A percentile compares a stretch with the other conserved stretches of the same genome.
Evolutionary conservation across 768 basidiomycete species (phyloP).

Genomic region (Lactarius quietus): DNA sequence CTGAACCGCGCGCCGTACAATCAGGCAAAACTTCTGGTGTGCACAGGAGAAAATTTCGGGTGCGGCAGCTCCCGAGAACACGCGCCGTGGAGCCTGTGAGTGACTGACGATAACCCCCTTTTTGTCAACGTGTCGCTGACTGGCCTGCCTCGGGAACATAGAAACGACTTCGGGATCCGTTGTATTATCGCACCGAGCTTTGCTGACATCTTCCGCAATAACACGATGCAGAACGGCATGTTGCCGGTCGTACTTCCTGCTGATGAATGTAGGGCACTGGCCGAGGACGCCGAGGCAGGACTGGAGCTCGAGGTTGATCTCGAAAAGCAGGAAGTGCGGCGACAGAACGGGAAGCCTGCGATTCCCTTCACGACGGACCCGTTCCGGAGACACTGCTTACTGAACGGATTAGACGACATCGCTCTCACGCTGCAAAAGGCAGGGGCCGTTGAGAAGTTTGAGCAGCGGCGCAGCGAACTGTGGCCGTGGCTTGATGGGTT

Average conservation of each 20-base stretch:
- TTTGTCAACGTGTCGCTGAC: not conserved
- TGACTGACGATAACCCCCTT: conserved; percentile 7
- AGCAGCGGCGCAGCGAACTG: conserved; percentile 63
- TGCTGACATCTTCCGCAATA: conserved; percentile 61
- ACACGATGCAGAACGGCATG: conserved; percentile 67
- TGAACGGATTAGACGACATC: conserved; percentile 97
- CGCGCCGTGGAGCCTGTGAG: conserved; percentile 53
- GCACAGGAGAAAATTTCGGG: conserved; percentile 59
- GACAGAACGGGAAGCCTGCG: conserved; percentile 62
- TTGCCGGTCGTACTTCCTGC: conserved; percentile 50
- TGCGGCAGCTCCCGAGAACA: conserved; percentile 62
- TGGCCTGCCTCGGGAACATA: conserved; percentile 22
- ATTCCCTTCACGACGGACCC: conserved; percentile 81
- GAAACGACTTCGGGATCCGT: conserved; percentile 61
- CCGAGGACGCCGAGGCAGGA: conserved; percentile 49
- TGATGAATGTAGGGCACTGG: conserved; percentile 46
- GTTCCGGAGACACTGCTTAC: conserved; percentile 89
- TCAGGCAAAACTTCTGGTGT: conserved; percentile 51
- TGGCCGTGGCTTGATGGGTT: conserved; percentile 99
- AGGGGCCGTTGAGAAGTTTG: conserved; percentile 70
- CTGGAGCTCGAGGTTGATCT: conserved; percentile 56
- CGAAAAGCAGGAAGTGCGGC: conserved; percentile 53
- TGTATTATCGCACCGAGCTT: conserved; percentile 59
- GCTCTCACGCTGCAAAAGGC: conserved; percentile 86
- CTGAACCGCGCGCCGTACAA: conserved; percentile 58